phyloP scores from a whole-genome alignment of 306 rosid species.

The Pyrus pyrifolia region DNA sequence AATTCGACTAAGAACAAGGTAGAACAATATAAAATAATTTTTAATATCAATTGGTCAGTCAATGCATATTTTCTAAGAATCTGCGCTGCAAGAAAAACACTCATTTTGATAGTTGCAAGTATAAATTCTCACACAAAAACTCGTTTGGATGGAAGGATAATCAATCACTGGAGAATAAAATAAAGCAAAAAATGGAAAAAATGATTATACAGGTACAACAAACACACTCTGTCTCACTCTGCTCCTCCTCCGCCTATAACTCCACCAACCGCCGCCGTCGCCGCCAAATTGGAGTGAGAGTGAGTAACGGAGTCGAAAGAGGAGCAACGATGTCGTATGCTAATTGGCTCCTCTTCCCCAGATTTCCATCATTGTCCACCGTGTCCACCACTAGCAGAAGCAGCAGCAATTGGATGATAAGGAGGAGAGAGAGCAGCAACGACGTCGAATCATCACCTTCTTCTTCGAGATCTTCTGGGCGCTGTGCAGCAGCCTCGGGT shows the following conservation, averaged over 20 bases:
- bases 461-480: slow-evolving; percentile 8
- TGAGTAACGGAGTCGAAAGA: background rate
- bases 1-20: too few species aligned
- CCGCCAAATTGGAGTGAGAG: background rate
- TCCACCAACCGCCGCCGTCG: background rate
- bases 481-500: slow-evolving; percentile 5
- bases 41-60: too few species aligned
- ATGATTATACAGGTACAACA: background rate
- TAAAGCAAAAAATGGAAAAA: background rate
- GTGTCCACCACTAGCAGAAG: background rate
- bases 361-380: background rate
- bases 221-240: background rate
- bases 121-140: background rate
- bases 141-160: slow-evolving; percentile 1
- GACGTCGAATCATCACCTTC: background rate
- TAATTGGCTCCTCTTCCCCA: background rate
- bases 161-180: background rate
- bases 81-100: background rate
- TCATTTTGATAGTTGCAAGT: background rate
- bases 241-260: background rate
- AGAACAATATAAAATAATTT: too few species aligned
- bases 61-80: background rate
- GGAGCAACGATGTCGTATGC: background rate
- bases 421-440: background rate
- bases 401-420: background rate